Conservation (phyloP, 2,329 filamentous ascomycete species). For the Alternaria metachromatica region DNA sequence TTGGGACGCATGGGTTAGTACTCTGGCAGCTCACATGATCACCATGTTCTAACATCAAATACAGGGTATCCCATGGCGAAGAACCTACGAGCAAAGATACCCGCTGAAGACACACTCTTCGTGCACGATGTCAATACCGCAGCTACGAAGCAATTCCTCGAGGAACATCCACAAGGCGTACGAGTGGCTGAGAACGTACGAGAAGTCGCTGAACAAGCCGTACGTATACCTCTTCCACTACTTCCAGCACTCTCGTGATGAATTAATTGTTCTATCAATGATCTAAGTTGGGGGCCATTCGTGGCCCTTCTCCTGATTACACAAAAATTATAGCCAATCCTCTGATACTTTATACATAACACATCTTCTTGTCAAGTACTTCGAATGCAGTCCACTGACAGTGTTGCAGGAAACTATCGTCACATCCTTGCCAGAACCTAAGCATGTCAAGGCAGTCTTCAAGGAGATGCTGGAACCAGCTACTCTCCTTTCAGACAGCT, state of each 20-base stretch:
- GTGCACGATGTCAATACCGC: conserved; percentile 70
- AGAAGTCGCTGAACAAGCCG: conserved; percentile 71
- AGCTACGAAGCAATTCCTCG: conserved; percentile 62
- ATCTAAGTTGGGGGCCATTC: conserved; percentile 75
- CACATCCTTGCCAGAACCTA: conserved; percentile 86
- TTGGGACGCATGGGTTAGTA: conserved; percentile 58
- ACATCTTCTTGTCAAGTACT: conserved; percentile 6
- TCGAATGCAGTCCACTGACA: conserved; percentile 23
- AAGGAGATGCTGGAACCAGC: conserved; percentile 71
- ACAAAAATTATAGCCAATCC: conserved; percentile 73
- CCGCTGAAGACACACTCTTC: conserved; percentile 66
- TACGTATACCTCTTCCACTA: conserved; percentile 52
- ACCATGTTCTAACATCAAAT: conserved; percentile 16
- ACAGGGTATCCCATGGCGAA: conserved; percentile 75
- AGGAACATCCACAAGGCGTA: conserved; percentile 62
- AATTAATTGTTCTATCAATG: conserved; percentile 63
- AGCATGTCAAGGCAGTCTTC: conserved; percentile 86
- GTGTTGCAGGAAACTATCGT: conserved; percentile 76
- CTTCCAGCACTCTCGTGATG: conserved; percentile 54
- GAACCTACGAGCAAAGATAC: conserved; percentile 72
- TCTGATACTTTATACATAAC: conserved; percentile 59
- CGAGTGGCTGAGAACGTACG: conserved; percentile 63
- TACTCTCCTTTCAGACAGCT: conserved; percentile 56
- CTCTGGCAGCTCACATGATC: conserved; percentile 26
- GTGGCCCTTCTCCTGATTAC: conserved; percentile 67